Percentiles rank a stretch among this genome's conserved stretches.
Evolutionary conservation across 1,139 yeast genomes (phyloP).

Genomic region (Wickerhamiella infanticola): DNA sequence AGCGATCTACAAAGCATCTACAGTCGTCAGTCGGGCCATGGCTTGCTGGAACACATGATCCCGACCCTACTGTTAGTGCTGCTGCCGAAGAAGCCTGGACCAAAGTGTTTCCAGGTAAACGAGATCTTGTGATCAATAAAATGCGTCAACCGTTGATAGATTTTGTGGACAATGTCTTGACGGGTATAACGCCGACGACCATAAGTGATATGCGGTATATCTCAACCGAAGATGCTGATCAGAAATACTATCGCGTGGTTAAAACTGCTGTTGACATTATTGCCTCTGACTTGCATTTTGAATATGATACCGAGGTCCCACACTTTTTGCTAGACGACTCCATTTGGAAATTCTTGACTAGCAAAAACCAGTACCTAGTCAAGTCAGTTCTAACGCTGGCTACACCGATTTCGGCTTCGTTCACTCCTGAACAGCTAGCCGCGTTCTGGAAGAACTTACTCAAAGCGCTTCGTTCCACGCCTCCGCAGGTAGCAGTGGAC

Average conservation of each 20-base stretch:
- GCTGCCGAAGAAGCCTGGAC: slow-evolving; percentile 35
- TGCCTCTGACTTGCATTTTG: slow-evolving; percentile 5
- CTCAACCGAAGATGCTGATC: slow-evolving; percentile 46
- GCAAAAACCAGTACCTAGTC: slow-evolving; percentile 16
- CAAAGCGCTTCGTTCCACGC: slow-evolving; percentile 17
- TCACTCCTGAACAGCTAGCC: slow-evolving; percentile 7
- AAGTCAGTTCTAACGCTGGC: slow-evolving; percentile 12
- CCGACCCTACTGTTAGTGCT: slow-evolving; percentile 44
- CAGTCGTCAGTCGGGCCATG: slow-evolving; percentile 59
- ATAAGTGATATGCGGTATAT: slow-evolving; percentile 65
- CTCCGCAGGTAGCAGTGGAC: slow-evolving; percentile 16
- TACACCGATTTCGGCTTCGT: slow-evolving; percentile 5
- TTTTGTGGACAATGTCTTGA: slow-evolving; percentile 37
- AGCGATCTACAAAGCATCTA: slow-evolving; percentile 46
- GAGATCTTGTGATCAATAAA: slow-evolving; percentile 43
- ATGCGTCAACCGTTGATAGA: slow-evolving; percentile 43
- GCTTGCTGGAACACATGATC: slow-evolving; percentile 55
- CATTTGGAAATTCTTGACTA: slow-evolving; percentile 20
- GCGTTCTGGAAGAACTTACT: slow-evolving; percentile 17
- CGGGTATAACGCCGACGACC: slow-evolving; percentile 43
- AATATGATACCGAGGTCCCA: slow-evolving; percentile 5
- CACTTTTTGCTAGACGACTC: slow-evolving; percentile 13
- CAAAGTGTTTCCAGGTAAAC: slow-evolving; percentile 43
- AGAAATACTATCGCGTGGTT: slow-evolving; percentile 51
- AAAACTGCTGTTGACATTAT: slow-evolving; percentile 39